Conservation (phyloP, 2,329 filamentous ascomycete genomes). For the Ascochyta viciae-villosae region DNA sequence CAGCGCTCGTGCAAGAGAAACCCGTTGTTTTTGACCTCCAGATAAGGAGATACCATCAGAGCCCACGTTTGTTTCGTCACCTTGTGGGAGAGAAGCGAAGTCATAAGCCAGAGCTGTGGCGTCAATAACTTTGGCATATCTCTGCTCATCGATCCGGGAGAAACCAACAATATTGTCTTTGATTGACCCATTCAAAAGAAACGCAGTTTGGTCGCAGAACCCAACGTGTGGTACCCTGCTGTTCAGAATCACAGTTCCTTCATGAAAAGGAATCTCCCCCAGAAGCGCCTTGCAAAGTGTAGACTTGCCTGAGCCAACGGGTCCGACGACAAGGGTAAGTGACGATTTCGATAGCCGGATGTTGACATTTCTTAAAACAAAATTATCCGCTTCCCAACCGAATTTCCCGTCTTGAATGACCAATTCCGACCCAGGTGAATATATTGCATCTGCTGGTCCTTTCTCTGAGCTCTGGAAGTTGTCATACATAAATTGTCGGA, state of each 20-base stretch:
- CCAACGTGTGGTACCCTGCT: constrained; percentile 31
- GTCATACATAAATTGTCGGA: constrained; percentile 34
- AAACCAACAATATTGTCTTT: constrained; percentile 22
- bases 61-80: constrained; percentile 53
- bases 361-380: constrained; percentile 25
- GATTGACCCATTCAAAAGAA: constrained; percentile 19
- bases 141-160: constrained; percentile 8
- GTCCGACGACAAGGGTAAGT: constrained; percentile 39
- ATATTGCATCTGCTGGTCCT: no score
- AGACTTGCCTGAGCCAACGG: constrained; percentile 44
- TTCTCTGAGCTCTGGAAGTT: neutral
- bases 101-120: constrained; percentile 13
- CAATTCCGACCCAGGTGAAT: constrained; percentile 23
- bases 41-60: constrained; percentile 57
- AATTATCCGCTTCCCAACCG: constrained; percentile 34
- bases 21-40: constrained; percentile 58
- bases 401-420: constrained; percentile 29
- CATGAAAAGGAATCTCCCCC: constrained; percentile 40
- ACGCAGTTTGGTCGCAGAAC: constrained; percentile 51
- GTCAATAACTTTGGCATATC: constrained; percentile 24
- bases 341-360: constrained; percentile 16
- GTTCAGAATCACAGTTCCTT: constrained; percentile 28
- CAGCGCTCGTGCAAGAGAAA: constrained; percentile 58
- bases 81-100: constrained; percentile 11
- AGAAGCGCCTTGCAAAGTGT: constrained; percentile 45